Conservation (phyloP, 1,284 basidiomycete species). For the Sporisorium scitamineum region DNA sequence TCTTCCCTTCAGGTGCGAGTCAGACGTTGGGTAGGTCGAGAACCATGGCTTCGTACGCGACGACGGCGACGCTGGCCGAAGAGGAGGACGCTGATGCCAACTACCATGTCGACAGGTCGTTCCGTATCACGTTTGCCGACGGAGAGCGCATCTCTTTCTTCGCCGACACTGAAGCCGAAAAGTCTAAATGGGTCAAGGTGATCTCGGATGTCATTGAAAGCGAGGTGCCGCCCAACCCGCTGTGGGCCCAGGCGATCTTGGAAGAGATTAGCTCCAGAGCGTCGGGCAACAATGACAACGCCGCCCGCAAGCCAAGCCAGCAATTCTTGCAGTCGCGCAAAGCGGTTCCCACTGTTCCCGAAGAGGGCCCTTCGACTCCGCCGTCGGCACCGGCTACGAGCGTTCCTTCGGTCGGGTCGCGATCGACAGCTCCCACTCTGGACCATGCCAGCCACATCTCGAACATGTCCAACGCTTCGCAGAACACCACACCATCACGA, state of each 20-base stretch:
- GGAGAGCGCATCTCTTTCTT: constrained; percentile 88
- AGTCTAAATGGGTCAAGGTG: constrained; percentile 80
- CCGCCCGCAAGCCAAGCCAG: constrained; percentile 27
- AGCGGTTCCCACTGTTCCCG: constrained; percentile 29
- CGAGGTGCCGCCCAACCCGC: constrained; percentile 56
- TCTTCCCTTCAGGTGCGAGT: constrained; percentile 32
- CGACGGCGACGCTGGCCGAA: constrained; percentile 31
- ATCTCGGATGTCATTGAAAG: constrained; percentile 53
- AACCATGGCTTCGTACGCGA: constrained; percentile 39
- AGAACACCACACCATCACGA: constrained; percentile 33
- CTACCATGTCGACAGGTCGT: constrained; percentile 81
- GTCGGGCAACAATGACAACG: not conserved
- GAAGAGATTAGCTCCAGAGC: constrained; percentile 20
- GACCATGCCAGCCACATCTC: constrained; percentile 28
- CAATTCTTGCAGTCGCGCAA: constrained; percentile 29
- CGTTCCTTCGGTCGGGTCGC: not conserved
- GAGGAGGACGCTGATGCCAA: constrained; percentile 76
- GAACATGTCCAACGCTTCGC: constrained; percentile 10
- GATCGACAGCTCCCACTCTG: constrained; percentile 1
- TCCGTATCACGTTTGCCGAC: constrained; percentile 84
- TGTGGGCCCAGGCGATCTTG: constrained; percentile 59
- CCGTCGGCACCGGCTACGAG: not conserved
- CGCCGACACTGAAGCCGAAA: constrained; percentile 90
- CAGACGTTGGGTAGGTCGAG: constrained; percentile 33
- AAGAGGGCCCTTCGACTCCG: constrained; percentile 32